Evolutionary conservation across 2,329 filamentous ascomycete species (phyloP), one percentile per base, ranked within the genome.

Genomic region (Fusarium burgessii): DNA sequence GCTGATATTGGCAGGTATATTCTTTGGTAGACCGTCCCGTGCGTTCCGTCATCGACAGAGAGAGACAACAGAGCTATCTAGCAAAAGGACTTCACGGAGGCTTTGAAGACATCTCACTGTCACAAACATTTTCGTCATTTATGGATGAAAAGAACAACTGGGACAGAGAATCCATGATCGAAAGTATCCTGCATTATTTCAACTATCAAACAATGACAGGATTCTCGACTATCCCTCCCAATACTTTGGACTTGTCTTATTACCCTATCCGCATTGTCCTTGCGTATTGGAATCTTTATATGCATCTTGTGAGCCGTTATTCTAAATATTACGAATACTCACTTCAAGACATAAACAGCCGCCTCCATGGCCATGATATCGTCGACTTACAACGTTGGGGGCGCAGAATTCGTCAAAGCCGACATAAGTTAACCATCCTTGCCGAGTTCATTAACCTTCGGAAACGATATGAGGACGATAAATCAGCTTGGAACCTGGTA

Each of bases 401-500:
- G 0, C 12, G 43, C 1, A 18, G 13, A 0, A n/a, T 11, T 0
- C 32, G 27, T 4, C 43, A 43, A 14, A 61, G 38, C 1, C 3
- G 40, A 2, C 20, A 57, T 0, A 33, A 13, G 6, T 45, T 62
- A 0, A 3, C 4, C 0, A 6, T 50, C 0, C 14, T 50, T 0
- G 5, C 25, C 0, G 25, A 43, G 1, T 46, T 32, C 6, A 18
- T 42, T 1, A 6, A 17, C 3, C 11, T 11, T 15, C 23, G 20
- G 11, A 3, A 9, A 3, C 2, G n/a, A 0, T 3, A 18, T 0
- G 6, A 41, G 4, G 23, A 29, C 1, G 4, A 27, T 1, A 42
- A 25, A 50, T 3, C 23, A 4, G 4, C 23, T 23, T 55, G 42
- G 40, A 7, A 0, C 0, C 5, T 27, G 2, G 6, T 42, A 1